Conservation (phyloP, 495 filamentous ascomycete genomes). For the Aspergillus heteromorphus region DNA sequence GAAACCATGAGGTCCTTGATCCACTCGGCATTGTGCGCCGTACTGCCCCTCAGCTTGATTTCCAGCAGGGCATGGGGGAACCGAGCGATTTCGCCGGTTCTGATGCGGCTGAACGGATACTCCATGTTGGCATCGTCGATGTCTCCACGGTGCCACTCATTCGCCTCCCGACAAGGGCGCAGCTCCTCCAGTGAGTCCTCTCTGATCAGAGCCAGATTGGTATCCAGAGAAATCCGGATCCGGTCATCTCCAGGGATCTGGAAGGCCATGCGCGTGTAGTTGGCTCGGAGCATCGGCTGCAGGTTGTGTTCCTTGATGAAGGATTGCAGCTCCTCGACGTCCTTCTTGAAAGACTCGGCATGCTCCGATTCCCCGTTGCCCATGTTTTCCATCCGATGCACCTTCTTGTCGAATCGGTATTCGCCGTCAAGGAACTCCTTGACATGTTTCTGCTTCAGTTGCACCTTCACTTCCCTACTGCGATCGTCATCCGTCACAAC, state of each 20-base stretch:
- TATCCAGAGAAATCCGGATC: constrained; percentile 88
- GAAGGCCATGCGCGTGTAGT: constrained; percentile 92
- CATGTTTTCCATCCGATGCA: constrained; percentile 74
- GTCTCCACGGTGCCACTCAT: constrained; percentile 85
- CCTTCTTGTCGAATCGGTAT: constrained; percentile 86
- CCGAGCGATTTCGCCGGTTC: constrained; percentile 84
- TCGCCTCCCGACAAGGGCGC: constrained; percentile 79
- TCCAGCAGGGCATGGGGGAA: constrained; percentile 91
- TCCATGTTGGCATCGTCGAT: constrained; percentile 78
- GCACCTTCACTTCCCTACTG: constrained; percentile 70
- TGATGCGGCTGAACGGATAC: constrained; percentile 77
- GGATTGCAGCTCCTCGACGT: constrained; percentile 71
- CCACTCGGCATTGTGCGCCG: constrained; percentile 72
- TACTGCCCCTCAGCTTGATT: constrained; percentile 77
- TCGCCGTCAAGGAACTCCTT: constrained; percentile 80
- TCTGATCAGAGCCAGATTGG: constrained; percentile 83
- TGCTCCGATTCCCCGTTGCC: constrained; percentile 56
- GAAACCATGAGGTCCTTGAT: constrained; percentile 83
- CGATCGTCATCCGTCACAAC: constrained; percentile 66
- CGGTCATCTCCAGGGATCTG: constrained; percentile 91
- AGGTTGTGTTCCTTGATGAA: constrained; percentile 75
- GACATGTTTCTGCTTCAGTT: constrained; percentile 90
- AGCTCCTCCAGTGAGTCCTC: constrained; percentile 82
- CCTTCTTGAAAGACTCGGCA: constrained; percentile 53
- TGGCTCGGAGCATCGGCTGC: constrained; percentile 81